A percentile compares a stretch with the other conserved stretches of the same genome.
Conservation (phyloP, 345 rosid genomes). For the Laguncularia racemosa region DNA sequence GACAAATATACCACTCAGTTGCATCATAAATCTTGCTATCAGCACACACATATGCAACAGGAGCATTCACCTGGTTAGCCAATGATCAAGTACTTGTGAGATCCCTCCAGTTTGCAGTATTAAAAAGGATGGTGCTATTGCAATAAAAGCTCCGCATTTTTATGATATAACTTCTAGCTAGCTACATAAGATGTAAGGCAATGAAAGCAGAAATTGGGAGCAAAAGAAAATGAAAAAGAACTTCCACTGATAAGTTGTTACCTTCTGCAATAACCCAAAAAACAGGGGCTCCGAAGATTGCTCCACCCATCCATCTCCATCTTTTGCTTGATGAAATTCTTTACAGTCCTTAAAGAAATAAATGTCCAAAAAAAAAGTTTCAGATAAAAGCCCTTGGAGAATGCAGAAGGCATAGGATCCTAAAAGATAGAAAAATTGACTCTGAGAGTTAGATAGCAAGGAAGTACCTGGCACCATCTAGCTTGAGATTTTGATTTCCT, state of each 20-base stretch:
- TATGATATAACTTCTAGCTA: too few relatives aligned
- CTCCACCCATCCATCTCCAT: constrained; percentile 99
- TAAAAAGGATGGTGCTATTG: too few relatives aligned
- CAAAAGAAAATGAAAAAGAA: not conserved
- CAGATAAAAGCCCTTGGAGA: not conserved
- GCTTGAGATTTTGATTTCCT: constrained; percentile 79
- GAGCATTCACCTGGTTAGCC: constrained; percentile 62
- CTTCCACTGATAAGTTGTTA: constrained; percentile 6
- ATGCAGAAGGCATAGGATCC: not conserved
- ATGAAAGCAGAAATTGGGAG: not conserved
- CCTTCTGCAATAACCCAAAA: constrained; percentile 90
- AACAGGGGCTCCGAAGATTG: constrained; percentile 74
- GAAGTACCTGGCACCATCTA: constrained; percentile 96
- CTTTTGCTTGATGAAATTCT: constrained; percentile 90
- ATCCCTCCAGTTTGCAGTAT: not conserved
- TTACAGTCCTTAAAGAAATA: constrained; percentile 67
- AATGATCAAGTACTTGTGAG: not conserved
- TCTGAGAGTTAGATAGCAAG: constrained; percentile 4
- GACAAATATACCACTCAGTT: constrained; percentile 93
- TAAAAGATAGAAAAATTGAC: not conserved
- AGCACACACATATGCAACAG: constrained; percentile 80
- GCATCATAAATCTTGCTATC: constrained; percentile 87
- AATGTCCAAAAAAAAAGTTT: constrained; percentile 8
- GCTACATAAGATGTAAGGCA: not conserved
- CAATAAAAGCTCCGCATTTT: too few relatives aligned